Evolutionary conservation across 2,329 filamentous ascomycete genomes (phyloP).

Genomic region (Rugonectria rugulosa): DNA sequence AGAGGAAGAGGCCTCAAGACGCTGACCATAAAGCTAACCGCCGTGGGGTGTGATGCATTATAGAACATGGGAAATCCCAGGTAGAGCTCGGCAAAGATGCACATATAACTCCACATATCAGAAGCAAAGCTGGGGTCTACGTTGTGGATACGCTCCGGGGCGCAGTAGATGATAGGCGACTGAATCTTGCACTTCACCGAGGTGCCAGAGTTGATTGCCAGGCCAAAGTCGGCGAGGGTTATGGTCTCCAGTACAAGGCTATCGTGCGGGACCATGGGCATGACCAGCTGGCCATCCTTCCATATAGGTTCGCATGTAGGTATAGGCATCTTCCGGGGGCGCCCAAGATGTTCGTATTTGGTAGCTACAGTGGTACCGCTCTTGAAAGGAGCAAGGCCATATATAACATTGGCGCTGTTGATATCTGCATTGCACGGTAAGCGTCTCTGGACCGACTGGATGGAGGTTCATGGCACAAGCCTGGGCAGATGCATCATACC

Average conservation of each 20-base stretch:
- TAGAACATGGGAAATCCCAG: constrained; percentile 2
- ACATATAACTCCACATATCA: constrained; percentile 29
- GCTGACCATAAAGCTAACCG: constrained; percentile 6
- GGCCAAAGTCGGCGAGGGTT: constrained; percentile 20
- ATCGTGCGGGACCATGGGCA: constrained; percentile 9
- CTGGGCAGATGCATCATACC: no score
- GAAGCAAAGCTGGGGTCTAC: constrained; percentile 16
- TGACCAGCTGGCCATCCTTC: no score
- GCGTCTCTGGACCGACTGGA: neutral
- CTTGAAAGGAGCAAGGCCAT: no score
- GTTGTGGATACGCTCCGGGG: constrained; percentile 22
- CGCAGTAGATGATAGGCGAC: constrained; percentile 21
- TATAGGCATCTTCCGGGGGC: no score
- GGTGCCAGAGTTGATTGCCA: constrained; percentile 13
- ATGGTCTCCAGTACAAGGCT: constrained; percentile 12
- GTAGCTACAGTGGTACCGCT: no score
- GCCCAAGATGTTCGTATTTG: no score
- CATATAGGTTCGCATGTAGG: no score
- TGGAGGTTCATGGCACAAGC: no score
- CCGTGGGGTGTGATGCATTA: neutral
- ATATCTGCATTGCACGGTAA: no score
- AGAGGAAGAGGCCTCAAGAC: constrained; percentile 19
- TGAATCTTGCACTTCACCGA: constrained; percentile 9
- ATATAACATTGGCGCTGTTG: no score
- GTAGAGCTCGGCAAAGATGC: constrained; percentile 22